These are phyloP conservation scores for Auriscalpium vulgare DNA, from an alignment of 768 basidiomycete genomes.

Conservation along the genomic window DNA sequence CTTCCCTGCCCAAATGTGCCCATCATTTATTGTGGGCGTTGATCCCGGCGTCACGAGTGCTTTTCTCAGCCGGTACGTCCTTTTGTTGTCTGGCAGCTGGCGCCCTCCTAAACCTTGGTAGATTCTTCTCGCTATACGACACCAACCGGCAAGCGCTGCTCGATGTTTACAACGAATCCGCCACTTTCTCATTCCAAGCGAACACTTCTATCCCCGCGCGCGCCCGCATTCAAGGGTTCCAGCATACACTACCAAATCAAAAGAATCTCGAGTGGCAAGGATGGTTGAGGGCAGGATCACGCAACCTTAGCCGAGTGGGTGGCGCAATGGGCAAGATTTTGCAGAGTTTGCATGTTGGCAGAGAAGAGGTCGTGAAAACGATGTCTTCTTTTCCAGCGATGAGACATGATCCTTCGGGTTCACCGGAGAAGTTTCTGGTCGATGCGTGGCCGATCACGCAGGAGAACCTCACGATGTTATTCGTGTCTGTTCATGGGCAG, in stretches of 20 bases:
- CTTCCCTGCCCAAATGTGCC: conserved; percentile 71
- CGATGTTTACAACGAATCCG: conserved; percentile 71
- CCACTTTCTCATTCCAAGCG: conserved; percentile 87
- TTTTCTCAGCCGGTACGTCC: conserved; percentile 68
- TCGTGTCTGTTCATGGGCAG: conserved; percentile 81
- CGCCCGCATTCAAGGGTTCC: conserved; percentile 64
- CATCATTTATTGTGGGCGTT: conserved; percentile 70
- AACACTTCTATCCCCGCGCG: conserved; percentile 79
- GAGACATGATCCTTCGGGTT: conserved; percentile 71
- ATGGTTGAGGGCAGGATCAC: conserved; percentile 59
- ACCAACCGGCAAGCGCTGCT: conserved; percentile 56
- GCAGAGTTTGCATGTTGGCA: conserved; percentile 64
- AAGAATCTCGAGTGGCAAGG: conserved; percentile 69
- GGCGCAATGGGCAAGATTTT: conserved; percentile 54
- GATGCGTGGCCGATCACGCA: conserved; percentile 77
- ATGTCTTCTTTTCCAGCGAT: conserved; percentile 66
- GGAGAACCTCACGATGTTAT: conserved; percentile 44
- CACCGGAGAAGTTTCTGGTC: conserved; percentile 77
- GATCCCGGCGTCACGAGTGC: conserved; percentile 58
- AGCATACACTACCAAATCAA: conserved; percentile 72
- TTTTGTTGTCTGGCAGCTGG: background rate
- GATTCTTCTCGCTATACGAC: conserved; percentile 85
- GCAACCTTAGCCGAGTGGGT: conserved; percentile 69
- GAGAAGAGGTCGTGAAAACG: conserved; percentile 52
- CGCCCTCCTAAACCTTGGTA: conserved; percentile 21